Evolutionary conservation across 331 rosid species (phyloP).

Genomic region (Rhamnella rubrinervis): DNA sequence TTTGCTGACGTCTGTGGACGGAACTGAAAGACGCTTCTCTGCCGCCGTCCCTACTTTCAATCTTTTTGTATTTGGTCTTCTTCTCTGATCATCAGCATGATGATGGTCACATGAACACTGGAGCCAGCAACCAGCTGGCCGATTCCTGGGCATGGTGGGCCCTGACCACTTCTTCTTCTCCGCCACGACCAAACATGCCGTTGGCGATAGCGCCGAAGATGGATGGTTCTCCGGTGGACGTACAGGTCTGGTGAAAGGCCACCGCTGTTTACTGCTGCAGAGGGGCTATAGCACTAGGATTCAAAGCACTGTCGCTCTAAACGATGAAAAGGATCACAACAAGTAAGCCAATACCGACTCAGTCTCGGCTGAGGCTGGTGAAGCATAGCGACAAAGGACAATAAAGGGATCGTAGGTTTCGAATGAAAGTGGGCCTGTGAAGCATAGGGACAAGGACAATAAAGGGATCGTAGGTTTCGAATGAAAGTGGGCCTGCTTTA

Average conservation of each 20-base stretch:
- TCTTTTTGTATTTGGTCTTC: too few relatives aligned
- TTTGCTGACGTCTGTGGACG: too few relatives aligned
- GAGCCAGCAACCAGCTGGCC: conserved; percentile 4
- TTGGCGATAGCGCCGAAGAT: background rate
- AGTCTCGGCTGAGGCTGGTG: background rate
- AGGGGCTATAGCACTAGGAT: conserved; percentile 15
- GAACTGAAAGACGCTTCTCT: too few relatives aligned
- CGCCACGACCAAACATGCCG: background rate
- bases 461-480: too few relatives aligned
- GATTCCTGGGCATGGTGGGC: conserved; percentile 5
- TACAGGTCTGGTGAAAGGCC: conserved; percentile 6
- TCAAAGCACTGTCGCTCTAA: conserved; percentile 8
- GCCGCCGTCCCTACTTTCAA: too few relatives aligned
- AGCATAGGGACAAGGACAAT: too few relatives aligned
- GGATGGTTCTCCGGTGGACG: conserved; percentile 15
- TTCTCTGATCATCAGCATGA: background rate
- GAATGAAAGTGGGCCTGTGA: too few relatives aligned
- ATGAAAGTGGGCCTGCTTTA: conserved; percentile 81
- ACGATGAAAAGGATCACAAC: conserved; percentile 16
- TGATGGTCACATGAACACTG: conserved; percentile 26
- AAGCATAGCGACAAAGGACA: conserved; percentile 22
- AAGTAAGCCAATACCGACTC: background rate
- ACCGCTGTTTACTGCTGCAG: conserved; percentile 12
- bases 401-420: conserved; percentile 44
- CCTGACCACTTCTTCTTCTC: conserved; percentile 27